Evolutionary conservation across 2,329 filamentous ascomycete species (phyloP).

Genomic region (Stenocarpella maydis): DNA sequence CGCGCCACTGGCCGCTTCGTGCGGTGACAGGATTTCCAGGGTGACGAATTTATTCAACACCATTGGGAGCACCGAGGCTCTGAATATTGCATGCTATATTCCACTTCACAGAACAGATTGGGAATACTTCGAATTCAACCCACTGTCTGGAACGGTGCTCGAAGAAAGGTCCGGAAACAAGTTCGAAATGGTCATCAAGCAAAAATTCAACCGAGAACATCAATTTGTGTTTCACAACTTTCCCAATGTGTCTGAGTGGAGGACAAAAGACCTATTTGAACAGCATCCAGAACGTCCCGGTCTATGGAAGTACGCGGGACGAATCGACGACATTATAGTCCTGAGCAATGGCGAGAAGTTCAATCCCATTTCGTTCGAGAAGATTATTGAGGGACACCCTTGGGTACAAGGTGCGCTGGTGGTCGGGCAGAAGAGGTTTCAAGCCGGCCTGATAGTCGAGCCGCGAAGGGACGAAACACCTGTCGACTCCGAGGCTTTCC

Average conservation of each 20-base stretch:
- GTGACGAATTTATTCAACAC: not conserved
- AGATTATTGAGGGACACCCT: not conserved
- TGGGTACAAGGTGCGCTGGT: not conserved
- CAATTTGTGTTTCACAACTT: not conserved
- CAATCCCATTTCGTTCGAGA: not conserved
- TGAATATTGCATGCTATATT: not conserved
- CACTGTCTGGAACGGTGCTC: not conserved
- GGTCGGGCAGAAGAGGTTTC: not conserved
- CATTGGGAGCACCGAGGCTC: not conserved
- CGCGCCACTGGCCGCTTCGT: not conserved
- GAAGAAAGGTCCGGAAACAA: not conserved
- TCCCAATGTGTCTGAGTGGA: not conserved
- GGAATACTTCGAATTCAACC: not conserved
- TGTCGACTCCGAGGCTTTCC: not conserved
- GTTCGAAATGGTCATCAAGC: not conserved
- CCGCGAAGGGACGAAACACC: not conserved
- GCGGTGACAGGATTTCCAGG: not conserved
- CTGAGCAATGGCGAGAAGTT: not conserved
- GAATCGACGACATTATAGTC: not conserved
- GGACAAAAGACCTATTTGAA: not conserved
- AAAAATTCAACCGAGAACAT: not conserved
- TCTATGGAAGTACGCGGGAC: not conserved
- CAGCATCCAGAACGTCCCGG: not conserved
- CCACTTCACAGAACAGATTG: not conserved
- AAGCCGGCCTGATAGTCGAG: not conserved